phyloP scores from a whole-genome alignment of 805 yeast species.

The Teunomyces gatunensis region DNA sequence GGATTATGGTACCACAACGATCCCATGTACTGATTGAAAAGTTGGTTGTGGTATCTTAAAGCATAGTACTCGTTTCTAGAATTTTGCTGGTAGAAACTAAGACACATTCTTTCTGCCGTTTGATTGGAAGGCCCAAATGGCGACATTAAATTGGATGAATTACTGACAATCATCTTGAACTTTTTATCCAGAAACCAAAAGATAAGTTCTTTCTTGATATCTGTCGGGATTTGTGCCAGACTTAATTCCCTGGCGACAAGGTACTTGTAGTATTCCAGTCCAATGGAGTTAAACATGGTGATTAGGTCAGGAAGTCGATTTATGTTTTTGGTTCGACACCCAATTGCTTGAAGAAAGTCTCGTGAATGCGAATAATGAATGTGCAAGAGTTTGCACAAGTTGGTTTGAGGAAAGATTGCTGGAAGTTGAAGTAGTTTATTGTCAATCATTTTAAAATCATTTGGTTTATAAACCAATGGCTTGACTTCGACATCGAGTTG shows the following conservation, averaged over 20 bases:
- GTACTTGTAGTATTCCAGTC: conserved; percentile 14
- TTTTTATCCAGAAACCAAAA: conserved; percentile 9
- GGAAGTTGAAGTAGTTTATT: conserved; percentile 2
- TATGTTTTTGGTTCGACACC: conserved; percentile 5
- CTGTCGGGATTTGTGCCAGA: conserved; percentile 1
- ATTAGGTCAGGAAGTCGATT: conserved; percentile 13
- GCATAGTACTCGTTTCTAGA: conserved; percentile 9
- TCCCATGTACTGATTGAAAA: conserved; percentile 21
- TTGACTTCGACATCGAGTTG: too few relatives aligned
- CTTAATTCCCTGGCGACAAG: conserved; percentile 6
- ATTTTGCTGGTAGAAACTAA: conserved; percentile 2
- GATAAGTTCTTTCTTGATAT: conserved; percentile 9
- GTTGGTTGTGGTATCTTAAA: conserved; percentile 12
- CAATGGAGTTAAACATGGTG: conserved; percentile 15
- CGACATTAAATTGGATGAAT: conserved; percentile 7
- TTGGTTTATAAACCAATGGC: neutral
- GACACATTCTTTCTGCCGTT: conserved; percentile 4
- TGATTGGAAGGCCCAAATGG: conserved; percentile 10
- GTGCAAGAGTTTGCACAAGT: conserved; percentile 7
- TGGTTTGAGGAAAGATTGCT: neutral
- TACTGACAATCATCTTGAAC: conserved; percentile 13
- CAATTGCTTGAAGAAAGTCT: conserved; percentile 7
- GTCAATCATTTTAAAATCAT: neutral
- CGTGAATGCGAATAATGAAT: conserved; percentile 15
- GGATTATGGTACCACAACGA: conserved; percentile 10